These are phyloP conservation scores for Plectosphaerella sp. DNA, from an alignment of 2,329 filamentous ascomycete genomes.

Conservation along the genomic window DNA sequence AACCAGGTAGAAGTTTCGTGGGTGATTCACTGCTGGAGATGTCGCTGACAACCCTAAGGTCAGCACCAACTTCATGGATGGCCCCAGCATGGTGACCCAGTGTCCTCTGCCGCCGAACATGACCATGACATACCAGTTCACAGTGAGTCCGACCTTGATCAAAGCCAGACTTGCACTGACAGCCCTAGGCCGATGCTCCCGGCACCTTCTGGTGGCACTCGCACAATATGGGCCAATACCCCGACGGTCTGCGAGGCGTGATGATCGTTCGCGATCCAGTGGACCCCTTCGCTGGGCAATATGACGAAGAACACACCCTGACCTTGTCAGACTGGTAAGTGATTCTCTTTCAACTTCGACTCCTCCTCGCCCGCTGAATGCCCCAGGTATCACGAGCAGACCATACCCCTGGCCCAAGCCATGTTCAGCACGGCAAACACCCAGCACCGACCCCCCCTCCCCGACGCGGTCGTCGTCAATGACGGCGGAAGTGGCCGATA, in stretches of 20 bases:
- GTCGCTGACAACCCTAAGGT: constrained; percentile 38
- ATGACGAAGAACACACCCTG: constrained; percentile 55
- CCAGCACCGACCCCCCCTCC: constrained; percentile 32
- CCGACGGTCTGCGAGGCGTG: constrained; percentile 60
- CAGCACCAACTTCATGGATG: constrained; percentile 54
- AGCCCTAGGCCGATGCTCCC: constrained; percentile 27
- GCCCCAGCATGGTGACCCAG: constrained; percentile 49
- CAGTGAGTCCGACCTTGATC: constrained; percentile 23
- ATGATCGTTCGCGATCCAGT: constrained; percentile 56
- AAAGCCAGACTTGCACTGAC: neutral
- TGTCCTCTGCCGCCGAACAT: constrained; percentile 47
- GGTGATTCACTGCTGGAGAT: constrained; percentile 41
- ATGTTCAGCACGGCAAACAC: constrained; percentile 37
- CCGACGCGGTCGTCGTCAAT: constrained; percentile 35
- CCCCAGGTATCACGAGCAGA: constrained; percentile 37
- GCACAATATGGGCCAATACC: constrained; percentile 60
- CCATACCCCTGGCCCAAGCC: constrained; percentile 26
- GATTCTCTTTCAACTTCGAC: neutral
- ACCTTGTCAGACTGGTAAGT: constrained; percentile 28
- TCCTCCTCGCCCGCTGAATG: neutral
- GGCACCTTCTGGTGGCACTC: constrained; percentile 56
- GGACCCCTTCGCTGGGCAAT: constrained; percentile 45
- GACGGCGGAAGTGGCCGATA: constrained; percentile 33
- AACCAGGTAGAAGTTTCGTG: too few relatives aligned
- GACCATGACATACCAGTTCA: constrained; percentile 49